phyloP scores from a whole-genome alignment of 345 rosid genomes.

The Garcia nutans region DNA sequence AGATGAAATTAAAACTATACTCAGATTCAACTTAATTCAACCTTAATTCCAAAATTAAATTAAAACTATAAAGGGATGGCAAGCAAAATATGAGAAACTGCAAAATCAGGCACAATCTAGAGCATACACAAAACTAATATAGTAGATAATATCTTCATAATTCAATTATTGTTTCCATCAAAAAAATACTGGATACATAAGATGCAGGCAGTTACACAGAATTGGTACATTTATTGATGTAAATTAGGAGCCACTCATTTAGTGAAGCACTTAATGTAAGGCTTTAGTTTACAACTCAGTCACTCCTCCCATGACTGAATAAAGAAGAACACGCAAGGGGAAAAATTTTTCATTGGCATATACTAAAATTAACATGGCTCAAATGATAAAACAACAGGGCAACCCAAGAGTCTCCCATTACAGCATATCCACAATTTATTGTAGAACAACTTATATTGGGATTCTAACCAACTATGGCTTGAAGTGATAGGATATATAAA shows the following conservation, averaged over 20 bases:
- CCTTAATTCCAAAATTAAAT: too few relatives aligned
- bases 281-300: neutral
- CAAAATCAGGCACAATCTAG: constrained; percentile 4
- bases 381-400: neutral
- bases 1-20: neutral
- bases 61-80: too few relatives aligned
- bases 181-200: neutral
- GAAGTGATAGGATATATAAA: neutral
- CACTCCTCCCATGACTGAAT: neutral
- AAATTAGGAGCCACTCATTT: neutral
- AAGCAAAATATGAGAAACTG: neutral
- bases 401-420: neutral
- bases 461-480: neutral
- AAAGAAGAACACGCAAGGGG: neutral
- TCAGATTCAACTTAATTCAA: too few relatives aligned
- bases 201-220: neutral
- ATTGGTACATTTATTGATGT: neutral
- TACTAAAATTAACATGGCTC: neutral
- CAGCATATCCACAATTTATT: neutral
- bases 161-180: neutral
- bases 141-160: neutral
- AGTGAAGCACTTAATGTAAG: neutral
- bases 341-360: neutral
- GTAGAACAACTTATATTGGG: neutral
- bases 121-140: neutral